Conservation (phyloP, 1,139 yeast genomes). For the Blastobotrys arbuscula region DNA sequence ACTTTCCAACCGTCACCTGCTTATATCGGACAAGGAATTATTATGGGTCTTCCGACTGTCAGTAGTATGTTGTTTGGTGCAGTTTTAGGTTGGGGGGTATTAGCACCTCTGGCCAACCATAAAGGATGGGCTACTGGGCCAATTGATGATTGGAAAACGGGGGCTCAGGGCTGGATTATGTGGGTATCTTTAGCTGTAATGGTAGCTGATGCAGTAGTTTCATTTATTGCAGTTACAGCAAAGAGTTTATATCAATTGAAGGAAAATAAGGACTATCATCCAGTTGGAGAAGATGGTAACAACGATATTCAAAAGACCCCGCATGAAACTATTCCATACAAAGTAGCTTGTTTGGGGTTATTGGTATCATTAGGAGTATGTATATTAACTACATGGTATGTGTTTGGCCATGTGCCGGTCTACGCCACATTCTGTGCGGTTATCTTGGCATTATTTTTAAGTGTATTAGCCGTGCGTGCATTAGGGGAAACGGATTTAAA, state of each 20-base stretch:
- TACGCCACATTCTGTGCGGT: slow-evolving; percentile 67
- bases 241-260: slow-evolving; percentile 19
- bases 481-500: slow-evolving; percentile 94
- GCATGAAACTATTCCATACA: slow-evolving; percentile 39
- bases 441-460: slow-evolving; percentile 65
- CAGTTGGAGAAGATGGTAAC: slow-evolving; percentile 12
- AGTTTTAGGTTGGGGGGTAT: slow-evolving; percentile 81
- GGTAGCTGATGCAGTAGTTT: slow-evolving; percentile 87
- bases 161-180: slow-evolving; percentile 95
- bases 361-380: slow-evolving; percentile 61
- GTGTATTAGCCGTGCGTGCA: slow-evolving; percentile 86
- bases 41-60: slow-evolving; percentile 93
- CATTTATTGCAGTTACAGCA: slow-evolving; percentile 60
- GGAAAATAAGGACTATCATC: slow-evolving; percentile 1
- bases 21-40: slow-evolving; percentile 93
- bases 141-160: slow-evolving; percentile 85
- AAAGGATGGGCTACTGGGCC: slow-evolving; percentile 86
- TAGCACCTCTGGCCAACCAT: slow-evolving; percentile 71
- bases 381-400: slow-evolving; percentile 51
- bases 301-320: slow-evolving; percentile 16
- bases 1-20: slow-evolving; percentile 96
- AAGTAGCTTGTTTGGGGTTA: slow-evolving; percentile 56
- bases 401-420: slow-evolving; percentile 65
- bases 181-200: slow-evolving; percentile 92
- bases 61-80: slow-evolving; percentile 89